Base-by-base conservation (phyloP, 139 green algal species). In the Trebouxia sp. region DNA sequence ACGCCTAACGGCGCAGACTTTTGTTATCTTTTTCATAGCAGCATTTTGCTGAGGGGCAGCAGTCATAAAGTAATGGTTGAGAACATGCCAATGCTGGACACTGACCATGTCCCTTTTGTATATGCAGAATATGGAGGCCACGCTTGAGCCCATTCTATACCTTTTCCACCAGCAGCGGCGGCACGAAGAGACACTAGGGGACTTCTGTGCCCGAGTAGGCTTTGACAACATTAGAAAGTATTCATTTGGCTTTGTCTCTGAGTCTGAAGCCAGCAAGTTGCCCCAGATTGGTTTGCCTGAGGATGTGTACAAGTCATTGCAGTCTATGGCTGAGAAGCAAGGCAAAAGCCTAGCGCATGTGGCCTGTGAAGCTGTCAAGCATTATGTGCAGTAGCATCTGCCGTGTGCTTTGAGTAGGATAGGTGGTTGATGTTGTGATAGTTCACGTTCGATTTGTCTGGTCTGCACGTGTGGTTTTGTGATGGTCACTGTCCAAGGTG, bases 131-230 rank as follows among this genome's bases (percentile, higher is more conserved):
- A 79, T 99, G 70, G 97, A 99, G 92, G 80, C 87, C 14, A 93
- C 89, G 50, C 85, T 99, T 51, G 95, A 99, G 90, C 96, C 97
- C 28, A 80, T 99, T 15, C 93, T 99, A 47, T 85, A 82, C 35
- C 80, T 90, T 28, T 99, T 89, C 78, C 92, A 85, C 76, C 77
- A 86, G 78, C 66, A 80, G 74, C 83, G 86, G 67, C 74, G 85
- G 28, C 42, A 43, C 1, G 74, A 47, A n/a, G 97, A 99, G 88
- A 58, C 42, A 6, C 96, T 99, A 76, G 97, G 97, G 53, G 94
- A 98, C 87, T 99, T 97, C 81, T 83, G 74, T 39, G 88, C 90
- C 5, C 89, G 97, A 75, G 50, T 94, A 0, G 92, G 92, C 15
- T 92, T 89, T 83, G 81, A 87, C 30, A 80, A 85, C 12, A 50